Evolutionary conservation across 176 grass and related monocot species (phyloP).

Genomic region (Sorghum bicolor): DNA sequence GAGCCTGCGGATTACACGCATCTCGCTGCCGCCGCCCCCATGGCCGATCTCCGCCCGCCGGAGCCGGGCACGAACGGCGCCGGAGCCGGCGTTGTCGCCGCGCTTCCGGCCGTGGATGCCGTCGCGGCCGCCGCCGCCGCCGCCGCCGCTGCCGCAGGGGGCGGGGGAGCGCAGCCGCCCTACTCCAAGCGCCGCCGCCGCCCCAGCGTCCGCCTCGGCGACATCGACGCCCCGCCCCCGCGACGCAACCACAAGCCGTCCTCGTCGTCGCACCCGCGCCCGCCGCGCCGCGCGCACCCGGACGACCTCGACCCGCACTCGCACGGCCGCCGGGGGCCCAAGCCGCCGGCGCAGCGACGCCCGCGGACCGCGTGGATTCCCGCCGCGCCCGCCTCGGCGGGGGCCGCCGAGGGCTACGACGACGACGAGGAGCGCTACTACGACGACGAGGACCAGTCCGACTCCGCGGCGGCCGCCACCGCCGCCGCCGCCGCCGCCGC

Average conservation of each 20-base stretch:
- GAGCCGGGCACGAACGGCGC: slow-evolving; percentile 39
- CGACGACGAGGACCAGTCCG: slow-evolving; percentile 48
- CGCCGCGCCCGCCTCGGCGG: not conserved
- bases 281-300: slow-evolving; percentile 36
- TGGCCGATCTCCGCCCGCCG: slow-evolving; percentile 62
- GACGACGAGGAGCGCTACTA: slow-evolving; percentile 56
- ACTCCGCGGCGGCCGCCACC: slow-evolving; percentile 20
- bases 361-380: slow-evolving; percentile 34
- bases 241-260: slow-evolving; percentile 45
- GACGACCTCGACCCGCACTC: slow-evolving; percentile 39
- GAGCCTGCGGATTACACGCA: slow-evolving; percentile 47
- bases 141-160: not conserved
- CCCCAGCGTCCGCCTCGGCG: slow-evolving; percentile 88
- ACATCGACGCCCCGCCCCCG: slow-evolving; percentile 56
- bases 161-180: slow-evolving; percentile 5
- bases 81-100: not conserved
- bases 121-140: slow-evolving; percentile 8
- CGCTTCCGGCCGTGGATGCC: not conserved
- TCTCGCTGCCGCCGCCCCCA: slow-evolving; percentile 37
- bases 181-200: slow-evolving; percentile 85
- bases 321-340: slow-evolving; percentile 14
- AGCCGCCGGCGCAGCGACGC: slow-evolving; percentile 37
- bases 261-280: slow-evolving; percentile 37
- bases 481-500: slow-evolving; percentile 6
- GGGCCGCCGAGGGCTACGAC: slow-evolving; percentile 17